These are phyloP conservation scores for Chalaropsis ovoidea DNA, from an alignment of 2,329 filamentous ascomycete genomes.

Conservation along the genomic window DNA sequence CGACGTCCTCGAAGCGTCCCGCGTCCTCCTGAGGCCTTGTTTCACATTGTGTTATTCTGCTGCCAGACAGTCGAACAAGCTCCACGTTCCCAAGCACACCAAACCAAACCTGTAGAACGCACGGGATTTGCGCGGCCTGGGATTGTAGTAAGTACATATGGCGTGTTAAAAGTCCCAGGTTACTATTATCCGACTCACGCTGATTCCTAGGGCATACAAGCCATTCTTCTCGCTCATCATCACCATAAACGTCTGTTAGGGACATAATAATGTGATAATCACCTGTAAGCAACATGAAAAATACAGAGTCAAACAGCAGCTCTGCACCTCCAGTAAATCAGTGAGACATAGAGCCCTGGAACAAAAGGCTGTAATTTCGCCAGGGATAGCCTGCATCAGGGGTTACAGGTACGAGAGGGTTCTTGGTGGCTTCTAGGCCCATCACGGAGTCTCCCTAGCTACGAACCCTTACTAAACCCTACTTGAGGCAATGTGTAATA, in stretches of 20 bases:
- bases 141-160: too few relatives aligned
- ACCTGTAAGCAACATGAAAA: neutral
- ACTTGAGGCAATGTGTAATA: too few relatives aligned
- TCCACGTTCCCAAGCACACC: too few relatives aligned
- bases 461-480: neutral
- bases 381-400: neutral
- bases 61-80: neutral
- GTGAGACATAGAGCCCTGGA: too few relatives aligned
- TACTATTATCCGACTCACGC: too few relatives aligned
- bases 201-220: too few relatives aligned
- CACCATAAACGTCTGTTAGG: neutral
- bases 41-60: slow-evolving; percentile 4
- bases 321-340: neutral
- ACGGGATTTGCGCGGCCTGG: too few relatives aligned
- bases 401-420: neutral
- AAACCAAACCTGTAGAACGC: too few relatives aligned
- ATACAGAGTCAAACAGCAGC: neutral
- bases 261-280: neutral
- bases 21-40: neutral
- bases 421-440: slow-evolving; percentile 16
- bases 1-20: neutral
- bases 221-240: too few relatives aligned
- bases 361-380: neutral
- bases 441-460: neutral
- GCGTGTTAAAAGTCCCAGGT: too few relatives aligned